Base-by-base conservation (phyloP, 2,329 filamentous ascomycete genomes). In the Exophiala sideris region DNA sequence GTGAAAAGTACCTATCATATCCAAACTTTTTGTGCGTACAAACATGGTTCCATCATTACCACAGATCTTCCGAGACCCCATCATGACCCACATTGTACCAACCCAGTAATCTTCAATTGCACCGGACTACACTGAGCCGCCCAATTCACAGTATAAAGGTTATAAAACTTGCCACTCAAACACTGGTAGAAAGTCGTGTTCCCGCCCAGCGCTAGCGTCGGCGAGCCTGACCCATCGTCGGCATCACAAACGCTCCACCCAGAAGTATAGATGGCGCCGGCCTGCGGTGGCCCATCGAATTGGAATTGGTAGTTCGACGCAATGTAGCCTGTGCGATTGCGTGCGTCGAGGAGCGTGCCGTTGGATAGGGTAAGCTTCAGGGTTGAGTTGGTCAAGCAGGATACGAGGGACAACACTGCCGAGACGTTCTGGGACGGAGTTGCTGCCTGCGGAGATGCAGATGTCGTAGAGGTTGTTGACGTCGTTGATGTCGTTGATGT, bases 251-350 rank as follows among this genome's bases (percentile, higher is more conserved):
- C 73, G 11, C 86, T 86, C 76, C 87, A 95, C 32, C 89, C 89
- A 29, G 80, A 76, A 7, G 86, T 90, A 76, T 82, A 86, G 66
- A 91, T 79, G 49, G 88, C 82, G 45, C 84, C 86, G 5, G 82
- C 75, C 73, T 95, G 89, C 1, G 84, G 78, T 6, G 86, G 85
- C 0, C 63, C 71, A 64, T 91, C 87, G 65, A 90, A 91, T 71
- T 91, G 87, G 75, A 89, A 86, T 70, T 95, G 89, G 70, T 78
- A 82, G 80, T 92, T 94, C 66, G 83, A 78, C 11, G 87, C 88
- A 65, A 95, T 88, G 73, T 90, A 89, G 10, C 88, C 89, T 24
- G 79, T 89, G 61, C 89, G 86, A 50, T 76, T 77, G 60, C 83
- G 68, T 16, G 76, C 70, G 64, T 95, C 89, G 21, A 71, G 80